phyloP scores from a whole-genome alignment of 139 green algal genomes.

The Ostreobium quekettii region DNA sequence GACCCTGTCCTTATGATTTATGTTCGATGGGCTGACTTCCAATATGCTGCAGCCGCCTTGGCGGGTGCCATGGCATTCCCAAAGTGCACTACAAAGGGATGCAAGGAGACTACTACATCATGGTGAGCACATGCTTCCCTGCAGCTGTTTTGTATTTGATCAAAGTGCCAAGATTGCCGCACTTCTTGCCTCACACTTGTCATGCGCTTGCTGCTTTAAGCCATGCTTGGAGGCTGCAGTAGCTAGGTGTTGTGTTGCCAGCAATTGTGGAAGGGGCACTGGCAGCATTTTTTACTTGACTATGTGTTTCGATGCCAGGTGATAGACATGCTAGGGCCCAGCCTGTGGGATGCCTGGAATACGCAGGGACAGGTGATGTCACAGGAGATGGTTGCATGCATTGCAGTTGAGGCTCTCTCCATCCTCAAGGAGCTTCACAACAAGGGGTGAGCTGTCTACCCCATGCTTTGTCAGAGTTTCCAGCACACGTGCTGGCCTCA shows the following conservation, averaged over 20 bases:
- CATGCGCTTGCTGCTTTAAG: too few species aligned
- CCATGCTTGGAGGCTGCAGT: neutral
- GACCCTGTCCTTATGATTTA: too few species aligned
- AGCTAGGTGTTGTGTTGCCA: too few species aligned
- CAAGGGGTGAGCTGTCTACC: conserved; percentile 87
- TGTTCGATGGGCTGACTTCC: too few species aligned
- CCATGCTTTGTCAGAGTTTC: too few species aligned
- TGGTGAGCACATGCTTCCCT: conserved; percentile 54
- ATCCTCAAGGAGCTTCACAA: conserved; percentile 96
- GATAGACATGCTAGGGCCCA: conserved; percentile 97
- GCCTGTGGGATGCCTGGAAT: conserved; percentile 98
- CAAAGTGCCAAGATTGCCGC: conserved; percentile 13
- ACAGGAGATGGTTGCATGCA: conserved; percentile 98
- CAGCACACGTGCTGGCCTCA: too few species aligned
- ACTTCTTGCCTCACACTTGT: neutral
- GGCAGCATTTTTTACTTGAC: neutral
- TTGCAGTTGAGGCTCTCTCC: conserved; percentile 89
- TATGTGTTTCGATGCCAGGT: conserved; percentile 47
- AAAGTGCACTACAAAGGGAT: conserved; percentile 95
- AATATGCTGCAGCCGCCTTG: conserved; percentile 49
- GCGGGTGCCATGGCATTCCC: conserved; percentile 76
- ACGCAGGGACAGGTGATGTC: conserved; percentile 84
- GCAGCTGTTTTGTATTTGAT: conserved; percentile 2
- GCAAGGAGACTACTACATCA: conserved; percentile 97
- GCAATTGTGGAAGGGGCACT: neutral